These are phyloP conservation scores for Oryza coarctata DNA, from an alignment of 176 grass and related monocot species.

Conservation along the genomic window DNA sequence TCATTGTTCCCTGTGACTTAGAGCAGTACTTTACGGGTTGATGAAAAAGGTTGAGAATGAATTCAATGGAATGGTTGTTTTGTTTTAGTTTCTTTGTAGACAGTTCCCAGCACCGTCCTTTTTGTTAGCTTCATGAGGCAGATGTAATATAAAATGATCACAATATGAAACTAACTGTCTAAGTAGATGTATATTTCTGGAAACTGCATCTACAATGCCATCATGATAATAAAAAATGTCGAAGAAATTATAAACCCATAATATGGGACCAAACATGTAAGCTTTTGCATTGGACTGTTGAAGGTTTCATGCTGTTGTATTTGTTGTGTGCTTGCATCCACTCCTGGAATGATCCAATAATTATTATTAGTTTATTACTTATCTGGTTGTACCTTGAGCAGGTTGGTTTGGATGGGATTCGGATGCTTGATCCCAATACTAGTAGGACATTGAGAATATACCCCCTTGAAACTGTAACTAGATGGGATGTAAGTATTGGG, in stretches of 20 bases:
- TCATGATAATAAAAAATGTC: background rate
- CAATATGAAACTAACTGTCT: background rate
- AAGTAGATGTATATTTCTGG: background rate
- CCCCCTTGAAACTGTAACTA: slow-evolving; percentile 82
- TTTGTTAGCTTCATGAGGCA: background rate
- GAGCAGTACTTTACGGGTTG: background rate
- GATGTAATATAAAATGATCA: background rate
- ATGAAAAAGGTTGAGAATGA: background rate
- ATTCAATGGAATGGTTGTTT: background rate
- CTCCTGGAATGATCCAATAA: background rate
- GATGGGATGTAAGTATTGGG: slow-evolving; percentile 83
- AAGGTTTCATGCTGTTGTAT: background rate
- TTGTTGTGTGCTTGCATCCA: background rate
- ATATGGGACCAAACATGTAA: background rate
- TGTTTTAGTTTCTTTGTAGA: background rate
- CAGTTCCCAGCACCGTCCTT: background rate
- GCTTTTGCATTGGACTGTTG: background rate
- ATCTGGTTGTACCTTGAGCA: slow-evolving; percentile 25
- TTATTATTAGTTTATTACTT: background rate
- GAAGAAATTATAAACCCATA: background rate
- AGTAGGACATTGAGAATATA: slow-evolving; percentile 87
- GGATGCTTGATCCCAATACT: slow-evolving; percentile 96
- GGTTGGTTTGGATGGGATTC: slow-evolving; percentile 99
- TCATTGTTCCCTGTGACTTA: no score
- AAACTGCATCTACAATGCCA: background rate